phyloP scores from a whole-genome alignment of 2,329 filamentous ascomycete species.

The Penicillium sp. region DNA sequence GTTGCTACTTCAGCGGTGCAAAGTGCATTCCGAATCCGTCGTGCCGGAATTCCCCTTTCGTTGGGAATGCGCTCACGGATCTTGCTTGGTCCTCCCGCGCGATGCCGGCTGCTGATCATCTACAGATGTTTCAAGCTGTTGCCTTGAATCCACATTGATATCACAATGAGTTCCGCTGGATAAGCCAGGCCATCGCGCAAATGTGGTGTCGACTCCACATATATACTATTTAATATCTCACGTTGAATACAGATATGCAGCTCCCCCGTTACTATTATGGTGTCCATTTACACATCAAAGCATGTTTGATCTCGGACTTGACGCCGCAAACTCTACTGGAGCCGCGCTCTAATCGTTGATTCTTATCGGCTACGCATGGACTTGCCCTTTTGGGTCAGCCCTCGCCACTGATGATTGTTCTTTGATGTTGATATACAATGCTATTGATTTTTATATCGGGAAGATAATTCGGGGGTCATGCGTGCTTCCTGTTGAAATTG shows the following conservation, averaged over 20 bases:
- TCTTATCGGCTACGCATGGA: constrained; percentile 21
- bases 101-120: background rate
- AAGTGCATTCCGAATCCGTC: constrained; percentile 1
- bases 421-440: background rate
- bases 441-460: background rate
- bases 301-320: background rate
- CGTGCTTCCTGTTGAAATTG: background rate
- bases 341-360: constrained; percentile 6
- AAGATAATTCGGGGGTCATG: no score
- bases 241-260: constrained; percentile 3
- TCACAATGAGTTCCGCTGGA: background rate
- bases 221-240: background rate
- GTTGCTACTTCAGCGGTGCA: background rate
- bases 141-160: background rate
- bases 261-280: background rate
- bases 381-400: constrained; percentile 15
- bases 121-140: background rate
- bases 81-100: background rate
- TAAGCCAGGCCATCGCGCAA: background rate
- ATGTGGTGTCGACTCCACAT: background rate
- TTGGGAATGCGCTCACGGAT: background rate
- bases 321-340: background rate
- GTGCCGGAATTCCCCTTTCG: constrained; percentile 5
- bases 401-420: constrained; percentile 12
- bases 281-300: background rate